Evolutionary conservation across 192 early-diverging fungal species (phyloP), one percentile per base, ranked within the genome.

Genomic region (Oehlia diaphana): DNA sequence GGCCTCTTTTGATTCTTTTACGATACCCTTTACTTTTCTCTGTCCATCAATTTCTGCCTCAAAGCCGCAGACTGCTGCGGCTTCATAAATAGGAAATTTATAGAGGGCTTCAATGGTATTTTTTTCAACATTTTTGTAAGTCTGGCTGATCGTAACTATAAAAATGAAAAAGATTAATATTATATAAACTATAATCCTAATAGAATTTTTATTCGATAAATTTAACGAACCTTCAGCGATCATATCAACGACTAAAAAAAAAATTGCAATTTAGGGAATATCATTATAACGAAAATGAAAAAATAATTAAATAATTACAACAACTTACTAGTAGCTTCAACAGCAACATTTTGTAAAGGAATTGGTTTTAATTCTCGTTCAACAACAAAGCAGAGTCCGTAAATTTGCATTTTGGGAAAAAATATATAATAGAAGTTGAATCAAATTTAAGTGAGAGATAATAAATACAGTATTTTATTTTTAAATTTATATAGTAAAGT

Each of bases 211-310:
- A 37, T 37, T 37, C 47, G 3, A 37, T 37, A 37, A 37, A 31
- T 31, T 37, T 5, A 37, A 50, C 49, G 49, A 13, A 76, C 75
- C 75, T 65, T 76, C 75, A 42, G 63, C 31, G 35, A 76, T 76
- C 75, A 76, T 76, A 76, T 76, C 75, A 63, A 76, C 75, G 16
- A 76, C 75, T 76, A 44, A 73, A 14, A 28, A 53, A 50, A 53
- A 50, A 31, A 31, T 31, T 37, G 2, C 8, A 65, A 13, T 37
- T 26, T 26, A 53, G 1, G 3, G 10, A 49, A n/a, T 19, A 14
- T 42, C 31, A 31, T 31, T 31, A 31, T 31, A 31, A 1, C 31
- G 31, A 31, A 31, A 31, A 31, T 2, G 1, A 31, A 31, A 31
- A 31, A 31, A 31, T 31, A 31, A 31, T 31, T 2, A 31, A 31